These are phyloP conservation scores for Ploettnerulaceae sp. DNA, from an alignment of 2,329 filamentous ascomycete species.

Conservation along the genomic window DNA sequence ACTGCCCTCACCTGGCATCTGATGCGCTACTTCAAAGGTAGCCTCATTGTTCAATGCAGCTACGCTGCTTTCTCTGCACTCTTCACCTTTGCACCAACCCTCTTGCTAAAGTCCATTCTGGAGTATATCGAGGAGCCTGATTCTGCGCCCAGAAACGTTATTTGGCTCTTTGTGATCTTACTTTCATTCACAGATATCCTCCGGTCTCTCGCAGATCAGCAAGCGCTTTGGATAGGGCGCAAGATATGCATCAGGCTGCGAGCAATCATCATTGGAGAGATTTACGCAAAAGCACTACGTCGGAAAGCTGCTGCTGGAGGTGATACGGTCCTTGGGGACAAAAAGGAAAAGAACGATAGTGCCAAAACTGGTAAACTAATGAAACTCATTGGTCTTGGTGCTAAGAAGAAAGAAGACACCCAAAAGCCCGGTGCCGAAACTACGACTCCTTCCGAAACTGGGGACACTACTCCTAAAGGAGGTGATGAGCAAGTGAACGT, in stretches of 20 bases:
- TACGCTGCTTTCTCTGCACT: constrained; percentile 77
- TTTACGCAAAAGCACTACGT: constrained; percentile 91
- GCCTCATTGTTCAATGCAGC: constrained; percentile 68
- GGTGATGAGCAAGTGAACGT: constrained; percentile 77
- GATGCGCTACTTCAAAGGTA: constrained; percentile 74
- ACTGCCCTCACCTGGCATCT: constrained; percentile 74
- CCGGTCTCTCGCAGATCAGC: constrained; percentile 77
- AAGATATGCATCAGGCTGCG: constrained; percentile 91
- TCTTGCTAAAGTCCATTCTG: constrained; percentile 85
- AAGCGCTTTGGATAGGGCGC: constrained; percentile 87
- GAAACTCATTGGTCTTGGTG: constrained; percentile 49
- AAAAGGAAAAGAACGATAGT: constrained; percentile 40
- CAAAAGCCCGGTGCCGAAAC: constrained; percentile 36
- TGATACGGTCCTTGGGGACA: constrained; percentile 66
- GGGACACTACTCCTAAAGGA: constrained; percentile 25
- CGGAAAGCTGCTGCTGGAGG: constrained; percentile 77
- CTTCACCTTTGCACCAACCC: constrained; percentile 85
- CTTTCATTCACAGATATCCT: constrained; percentile 78
- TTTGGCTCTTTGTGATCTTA: constrained; percentile 93
- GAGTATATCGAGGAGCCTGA: constrained; percentile 87
- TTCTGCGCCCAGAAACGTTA: constrained; percentile 72
- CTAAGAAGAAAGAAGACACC: constrained; percentile 40
- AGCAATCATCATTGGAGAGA: constrained; percentile 93
- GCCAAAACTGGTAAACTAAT: constrained; percentile 43
- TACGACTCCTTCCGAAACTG: constrained; percentile 3